Percentiles rank a stretch among this genome's conserved stretches.
Conservation (phyloP, 2,329 filamentous ascomycete genomes). For the Iodosphaeria phyllophila region DNA sequence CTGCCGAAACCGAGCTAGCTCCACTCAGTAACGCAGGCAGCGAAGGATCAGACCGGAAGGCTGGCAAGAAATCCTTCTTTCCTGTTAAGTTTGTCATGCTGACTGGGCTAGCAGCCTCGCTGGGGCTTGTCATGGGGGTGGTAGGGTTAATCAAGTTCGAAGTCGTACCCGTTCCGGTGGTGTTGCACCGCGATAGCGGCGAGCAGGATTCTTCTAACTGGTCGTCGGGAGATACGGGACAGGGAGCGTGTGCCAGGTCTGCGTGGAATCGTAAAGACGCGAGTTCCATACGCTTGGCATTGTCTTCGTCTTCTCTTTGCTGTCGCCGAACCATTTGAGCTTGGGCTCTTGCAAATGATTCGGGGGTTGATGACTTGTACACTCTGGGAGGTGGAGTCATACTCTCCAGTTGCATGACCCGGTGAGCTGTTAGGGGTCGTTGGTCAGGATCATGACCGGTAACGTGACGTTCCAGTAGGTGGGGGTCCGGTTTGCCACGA, state of each 20-base stretch:
- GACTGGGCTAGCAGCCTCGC: constrained; percentile 30
- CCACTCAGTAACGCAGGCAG: constrained; percentile 43
- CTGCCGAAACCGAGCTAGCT: constrained; percentile 44
- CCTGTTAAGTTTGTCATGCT: constrained; percentile 17
- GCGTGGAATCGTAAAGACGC: constrained; percentile 6
- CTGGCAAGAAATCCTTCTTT: constrained; percentile 22
- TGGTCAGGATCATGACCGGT: constrained; percentile 25
- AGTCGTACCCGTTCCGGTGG: constrained; percentile 26
- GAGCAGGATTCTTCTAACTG: constrained; percentile 14
- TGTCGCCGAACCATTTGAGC: constrained; percentile 15
- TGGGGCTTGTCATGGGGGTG: constrained; percentile 35
- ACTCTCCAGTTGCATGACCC: constrained; percentile 18
- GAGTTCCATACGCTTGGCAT: constrained; percentile 11
- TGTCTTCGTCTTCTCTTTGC: constrained; percentile 15
- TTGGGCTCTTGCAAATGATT: constrained; percentile 19
- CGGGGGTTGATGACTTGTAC: constrained; percentile 19
- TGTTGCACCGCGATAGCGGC: constrained; percentile 19
- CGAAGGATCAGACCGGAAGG: constrained; percentile 45
- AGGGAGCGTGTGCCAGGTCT: constrained; percentile 16
- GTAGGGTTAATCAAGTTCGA: constrained; percentile 28
- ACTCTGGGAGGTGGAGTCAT: constrained; percentile 16
- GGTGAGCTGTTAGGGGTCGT: constrained; percentile 28
- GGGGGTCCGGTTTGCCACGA: too few species aligned
- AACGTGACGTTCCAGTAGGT: too few species aligned
- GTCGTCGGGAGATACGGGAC: constrained; percentile 27